Percentiles rank a stretch among this genome's conserved stretches.
phyloP scores from a whole-genome alignment of 139 green algal genomes.

The Ettlia oleoabundans region DNA sequence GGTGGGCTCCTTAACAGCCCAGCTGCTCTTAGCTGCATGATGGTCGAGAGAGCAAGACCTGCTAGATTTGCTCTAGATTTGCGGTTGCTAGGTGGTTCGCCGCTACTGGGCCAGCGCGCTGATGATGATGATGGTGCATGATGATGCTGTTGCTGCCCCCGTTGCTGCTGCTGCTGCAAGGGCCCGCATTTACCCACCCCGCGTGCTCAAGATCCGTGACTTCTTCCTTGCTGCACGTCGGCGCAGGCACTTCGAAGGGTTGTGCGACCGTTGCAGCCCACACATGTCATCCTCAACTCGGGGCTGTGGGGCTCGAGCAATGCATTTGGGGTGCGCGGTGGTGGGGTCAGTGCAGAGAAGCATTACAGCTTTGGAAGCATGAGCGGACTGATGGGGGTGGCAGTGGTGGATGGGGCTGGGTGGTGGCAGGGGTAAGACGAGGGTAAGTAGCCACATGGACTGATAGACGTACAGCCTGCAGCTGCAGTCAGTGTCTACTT shows the following conservation, averaged over 20 bases:
- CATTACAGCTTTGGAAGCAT: not conserved
- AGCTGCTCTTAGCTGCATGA: too few relatives aligned
- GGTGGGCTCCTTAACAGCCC: too few relatives aligned
- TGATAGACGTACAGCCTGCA: too few relatives aligned
- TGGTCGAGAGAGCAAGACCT: too few relatives aligned
- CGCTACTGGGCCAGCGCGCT: too few relatives aligned
- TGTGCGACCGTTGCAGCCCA: not conserved
- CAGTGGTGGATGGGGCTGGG: too few relatives aligned
- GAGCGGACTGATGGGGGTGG: not conserved
- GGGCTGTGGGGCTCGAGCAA: slow-evolving; percentile 32
- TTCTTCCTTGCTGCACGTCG: not conserved
- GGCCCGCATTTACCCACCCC: not conserved
- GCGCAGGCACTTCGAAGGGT: not conserved
- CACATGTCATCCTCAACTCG: slow-evolving; percentile 18
- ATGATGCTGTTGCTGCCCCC: not conserved
- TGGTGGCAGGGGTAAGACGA: too few relatives aligned
- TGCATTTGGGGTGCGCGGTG: not conserved
- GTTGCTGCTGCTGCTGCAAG: too few relatives aligned
- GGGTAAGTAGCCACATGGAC: too few relatives aligned
- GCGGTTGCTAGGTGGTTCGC: too few relatives aligned
- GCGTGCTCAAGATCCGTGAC: not conserved
- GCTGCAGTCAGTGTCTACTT: too few relatives aligned
- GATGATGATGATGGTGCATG: not conserved
- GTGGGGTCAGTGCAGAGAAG: not conserved
- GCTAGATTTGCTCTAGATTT: too few relatives aligned